These are phyloP conservation scores for Retiboletus flavoniger DNA, from an alignment of 1,284 basidiomycete species.

Conservation along the genomic window DNA sequence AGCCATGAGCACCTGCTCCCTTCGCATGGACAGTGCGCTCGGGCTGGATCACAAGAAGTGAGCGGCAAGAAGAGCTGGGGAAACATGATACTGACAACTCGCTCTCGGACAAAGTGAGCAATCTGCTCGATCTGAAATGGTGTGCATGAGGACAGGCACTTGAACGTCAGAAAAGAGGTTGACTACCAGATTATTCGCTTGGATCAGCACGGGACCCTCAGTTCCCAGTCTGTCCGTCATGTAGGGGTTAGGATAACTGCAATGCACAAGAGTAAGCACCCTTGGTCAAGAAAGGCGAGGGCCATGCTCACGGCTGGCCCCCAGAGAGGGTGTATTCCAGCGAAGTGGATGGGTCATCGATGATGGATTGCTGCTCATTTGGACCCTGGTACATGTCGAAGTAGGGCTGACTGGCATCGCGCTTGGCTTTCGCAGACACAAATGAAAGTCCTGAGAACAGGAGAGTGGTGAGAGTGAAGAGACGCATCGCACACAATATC, in stretches of 20 bases:
- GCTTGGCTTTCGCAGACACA: slow-evolving; percentile 10
- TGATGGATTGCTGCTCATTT: slow-evolving; percentile 13
- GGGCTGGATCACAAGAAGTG: slow-evolving; percentile 18
- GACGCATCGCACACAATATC: slow-evolving; percentile 10
- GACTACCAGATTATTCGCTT: slow-evolving; percentile 19
- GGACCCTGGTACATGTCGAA: slow-evolving; percentile 24
- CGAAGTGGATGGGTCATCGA: slow-evolving; percentile 21
- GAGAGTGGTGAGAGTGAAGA: slow-evolving; percentile 7
- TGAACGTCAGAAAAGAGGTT: not conserved
- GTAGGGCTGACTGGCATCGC: slow-evolving; percentile 13
- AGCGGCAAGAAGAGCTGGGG: not conserved
- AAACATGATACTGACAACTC: slow-evolving; percentile 29
- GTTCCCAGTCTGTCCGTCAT: slow-evolving; percentile 20
- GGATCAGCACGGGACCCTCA: slow-evolving; percentile 17
- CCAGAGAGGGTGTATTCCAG: slow-evolving; percentile 20
- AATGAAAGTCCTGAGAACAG: slow-evolving; percentile 12
- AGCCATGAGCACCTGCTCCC: slow-evolving; percentile 56
- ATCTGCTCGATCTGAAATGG: slow-evolving; percentile 42
- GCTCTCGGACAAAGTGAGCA: slow-evolving; percentile 58
- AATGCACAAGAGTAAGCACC: not conserved
- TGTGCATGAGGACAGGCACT: not conserved
- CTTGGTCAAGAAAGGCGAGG: not conserved
- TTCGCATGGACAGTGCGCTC: slow-evolving; percentile 45
- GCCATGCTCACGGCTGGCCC: slow-evolving; percentile 17
- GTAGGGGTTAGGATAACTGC: slow-evolving; percentile 24